phyloP scores from a whole-genome alignment of 805 yeast species.

The Gaillardinia entomophila region DNA sequence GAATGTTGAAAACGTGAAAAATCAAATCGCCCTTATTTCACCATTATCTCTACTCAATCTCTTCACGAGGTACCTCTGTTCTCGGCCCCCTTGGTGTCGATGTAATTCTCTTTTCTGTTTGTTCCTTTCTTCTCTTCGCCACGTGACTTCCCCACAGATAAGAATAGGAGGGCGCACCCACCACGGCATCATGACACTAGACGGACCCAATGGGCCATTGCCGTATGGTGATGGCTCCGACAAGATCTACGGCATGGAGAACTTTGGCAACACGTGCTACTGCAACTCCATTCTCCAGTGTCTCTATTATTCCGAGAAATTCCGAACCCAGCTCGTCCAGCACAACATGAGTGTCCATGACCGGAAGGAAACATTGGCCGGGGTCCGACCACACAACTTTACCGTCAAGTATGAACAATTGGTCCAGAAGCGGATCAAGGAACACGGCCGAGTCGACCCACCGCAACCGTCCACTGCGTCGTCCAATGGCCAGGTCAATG shows the following conservation, averaged over 20 bases:
- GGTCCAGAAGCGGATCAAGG: constrained; percentile 29
- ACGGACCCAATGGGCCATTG: constrained; percentile 5
- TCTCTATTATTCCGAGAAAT: constrained; percentile 65
- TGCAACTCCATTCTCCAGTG: constrained; percentile 91
- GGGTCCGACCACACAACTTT: constrained; percentile 29
- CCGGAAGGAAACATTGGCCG: constrained; percentile 20
- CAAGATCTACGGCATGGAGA: constrained; percentile 76
- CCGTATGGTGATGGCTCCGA: constrained; percentile 66
- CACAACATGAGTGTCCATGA: constrained; percentile 29
- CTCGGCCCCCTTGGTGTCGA: too few relatives aligned
- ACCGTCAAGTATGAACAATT: constrained; percentile 36
- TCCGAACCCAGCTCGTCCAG: constrained; percentile 47
- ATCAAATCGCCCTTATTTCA: too few relatives aligned
- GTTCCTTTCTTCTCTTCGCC: too few relatives aligned
- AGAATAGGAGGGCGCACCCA: too few relatives aligned
- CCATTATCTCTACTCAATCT: too few relatives aligned
- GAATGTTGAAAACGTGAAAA: too few relatives aligned
- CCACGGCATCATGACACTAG: too few relatives aligned
- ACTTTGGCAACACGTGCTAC: constrained; percentile 89
- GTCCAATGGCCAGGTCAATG: constrained; percentile 1
- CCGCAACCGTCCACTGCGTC: constrained; percentile 1
- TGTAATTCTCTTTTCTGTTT: too few relatives aligned
- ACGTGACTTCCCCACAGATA: too few relatives aligned
- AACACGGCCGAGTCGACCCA: constrained; percentile 13
- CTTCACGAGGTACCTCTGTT: too few relatives aligned